Percentiles rank a stretch among this genome's conserved stretches.
These are phyloP conservation scores for Cyclotella kingstonii DNA, from an alignment of 108 stramenopile genomes.

Conservation along the genomic window DNA sequence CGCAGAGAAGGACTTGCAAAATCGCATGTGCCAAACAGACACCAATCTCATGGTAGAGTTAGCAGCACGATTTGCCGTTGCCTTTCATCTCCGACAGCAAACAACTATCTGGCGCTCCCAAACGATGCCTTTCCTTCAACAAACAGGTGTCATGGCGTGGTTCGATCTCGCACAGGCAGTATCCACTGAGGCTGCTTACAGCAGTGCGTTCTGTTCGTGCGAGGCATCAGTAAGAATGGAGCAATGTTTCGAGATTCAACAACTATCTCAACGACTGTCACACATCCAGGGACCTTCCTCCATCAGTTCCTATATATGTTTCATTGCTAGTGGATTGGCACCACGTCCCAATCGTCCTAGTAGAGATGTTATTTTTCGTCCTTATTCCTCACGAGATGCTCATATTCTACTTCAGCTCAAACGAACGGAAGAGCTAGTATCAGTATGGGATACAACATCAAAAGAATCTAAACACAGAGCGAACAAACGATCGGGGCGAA, in stretches of 20 bases:
- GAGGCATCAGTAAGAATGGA: slow-evolving; percentile 4
- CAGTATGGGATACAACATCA: slow-evolving; percentile 4
- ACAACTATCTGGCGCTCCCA: slow-evolving; percentile 14
- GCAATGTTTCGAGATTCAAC: slow-evolving; percentile 7
- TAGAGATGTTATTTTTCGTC: slow-evolving; percentile 67
- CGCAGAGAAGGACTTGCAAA: background rate
- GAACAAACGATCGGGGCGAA: slow-evolving; percentile 11
- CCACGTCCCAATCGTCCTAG: slow-evolving; percentile 63
- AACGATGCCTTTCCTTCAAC: slow-evolving; percentile 25
- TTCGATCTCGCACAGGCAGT: slow-evolving; percentile 40
- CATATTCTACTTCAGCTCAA: slow-evolving; percentile 81
- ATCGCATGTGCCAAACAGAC: background rate
- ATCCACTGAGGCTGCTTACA: background rate
- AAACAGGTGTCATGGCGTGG: slow-evolving; percentile 36
- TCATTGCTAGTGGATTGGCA: slow-evolving; percentile 64
- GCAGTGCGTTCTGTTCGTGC: background rate
- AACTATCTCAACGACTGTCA: slow-evolving; percentile 15
- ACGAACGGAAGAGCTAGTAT: slow-evolving; percentile 56
- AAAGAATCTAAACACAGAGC: background rate
- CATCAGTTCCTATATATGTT: slow-evolving; percentile 46
- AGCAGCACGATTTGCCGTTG: slow-evolving; percentile 27
- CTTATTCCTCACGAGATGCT: slow-evolving; percentile 77
- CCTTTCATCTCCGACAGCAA: slow-evolving; percentile 33
- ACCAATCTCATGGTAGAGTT: slow-evolving; percentile 5
- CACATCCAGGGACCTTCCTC: slow-evolving; percentile 22